These are phyloP conservation scores for Bremia lactucae DNA, from an alignment of 352 stramenopile genomes.

Conservation along the genomic window DNA sequence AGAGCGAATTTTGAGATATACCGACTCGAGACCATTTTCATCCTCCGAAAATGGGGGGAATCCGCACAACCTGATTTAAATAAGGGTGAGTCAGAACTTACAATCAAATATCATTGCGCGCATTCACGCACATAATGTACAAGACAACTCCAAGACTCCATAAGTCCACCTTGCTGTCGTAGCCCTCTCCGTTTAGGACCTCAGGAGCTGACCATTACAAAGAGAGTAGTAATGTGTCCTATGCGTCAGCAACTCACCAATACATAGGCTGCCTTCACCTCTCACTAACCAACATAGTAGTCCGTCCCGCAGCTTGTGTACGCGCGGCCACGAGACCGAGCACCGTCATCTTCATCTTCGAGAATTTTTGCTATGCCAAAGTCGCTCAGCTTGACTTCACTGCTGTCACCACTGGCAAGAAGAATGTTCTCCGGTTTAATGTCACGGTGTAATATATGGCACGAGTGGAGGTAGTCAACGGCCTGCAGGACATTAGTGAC, in stretches of 20 bases:
- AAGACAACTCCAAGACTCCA: constrained; percentile 82
- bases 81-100: background rate
- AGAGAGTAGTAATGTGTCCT: background rate
- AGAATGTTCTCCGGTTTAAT: constrained; percentile 83
- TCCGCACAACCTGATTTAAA: constrained; percentile 47
- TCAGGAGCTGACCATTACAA: constrained; percentile 39
- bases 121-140: constrained; percentile 70
- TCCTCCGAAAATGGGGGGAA: constrained; percentile 79
- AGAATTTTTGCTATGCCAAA: constrained; percentile 80
- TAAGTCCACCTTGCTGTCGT: constrained; percentile 81
- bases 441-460: constrained; percentile 75
- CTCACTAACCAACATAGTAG: constrained; percentile 70
- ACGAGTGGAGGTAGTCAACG: constrained; percentile 65
- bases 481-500: constrained; percentile 62
- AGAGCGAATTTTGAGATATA: constrained; percentile 80
- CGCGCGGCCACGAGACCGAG: constrained; percentile 50
- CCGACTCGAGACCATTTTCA: constrained; percentile 69
- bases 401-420: constrained; percentile 57
- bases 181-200: constrained; percentile 76
- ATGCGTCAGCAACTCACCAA: constrained; percentile 1
- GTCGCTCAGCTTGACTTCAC: constrained; percentile 73
- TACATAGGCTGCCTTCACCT: background rate
- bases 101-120: background rate
- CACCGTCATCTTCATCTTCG: constrained; percentile 67
- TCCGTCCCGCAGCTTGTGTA: constrained; percentile 84